phyloP scores from a whole-genome alignment of 2,329 filamentous ascomycete species.

The Tolypocladium pustulatum region DNA sequence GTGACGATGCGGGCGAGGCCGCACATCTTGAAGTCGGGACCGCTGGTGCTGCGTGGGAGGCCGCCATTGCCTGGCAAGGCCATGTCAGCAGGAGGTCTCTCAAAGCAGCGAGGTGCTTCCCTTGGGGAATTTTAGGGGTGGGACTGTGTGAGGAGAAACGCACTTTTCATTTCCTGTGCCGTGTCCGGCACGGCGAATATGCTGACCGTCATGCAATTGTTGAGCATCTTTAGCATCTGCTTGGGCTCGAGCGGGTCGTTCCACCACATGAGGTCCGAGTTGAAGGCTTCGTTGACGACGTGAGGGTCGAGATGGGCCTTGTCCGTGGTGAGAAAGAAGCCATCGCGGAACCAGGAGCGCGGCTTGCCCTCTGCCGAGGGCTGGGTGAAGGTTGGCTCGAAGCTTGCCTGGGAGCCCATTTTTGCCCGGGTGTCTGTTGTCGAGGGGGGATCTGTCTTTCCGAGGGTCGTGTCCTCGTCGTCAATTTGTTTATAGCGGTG shows the following conservation, averaged over 20 bases:
- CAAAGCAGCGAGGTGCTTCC: neutral
- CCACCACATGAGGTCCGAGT: slow-evolving; percentile 51
- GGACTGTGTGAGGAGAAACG: slow-evolving; percentile 8
- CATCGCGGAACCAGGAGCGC: slow-evolving; percentile 38
- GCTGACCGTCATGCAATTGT: slow-evolving; percentile 49
- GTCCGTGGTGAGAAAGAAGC: slow-evolving; percentile 53
- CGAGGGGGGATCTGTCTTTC: neutral
- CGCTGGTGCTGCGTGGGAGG: slow-evolving; percentile 16
- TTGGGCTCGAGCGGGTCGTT: slow-evolving; percentile 38
- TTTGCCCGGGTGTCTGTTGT: neutral
- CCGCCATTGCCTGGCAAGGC: slow-evolving; percentile 18
- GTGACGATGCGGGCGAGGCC: slow-evolving; percentile 50
- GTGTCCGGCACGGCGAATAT: slow-evolving; percentile 37
- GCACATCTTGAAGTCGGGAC: slow-evolving; percentile 23
- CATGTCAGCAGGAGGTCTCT: neutral
- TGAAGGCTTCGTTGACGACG: slow-evolving; percentile 45
- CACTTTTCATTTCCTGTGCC: slow-evolving; percentile 27
- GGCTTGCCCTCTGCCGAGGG: slow-evolving; percentile 18
- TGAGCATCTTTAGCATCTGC: slow-evolving; percentile 38
- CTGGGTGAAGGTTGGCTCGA: slow-evolving; percentile 8
- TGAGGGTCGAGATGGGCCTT: slow-evolving; percentile 41
- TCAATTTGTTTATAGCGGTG: slow-evolving; percentile 1
- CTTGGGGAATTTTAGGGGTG: neutral
- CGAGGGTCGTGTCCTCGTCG: neutral
- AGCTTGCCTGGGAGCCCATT: slow-evolving; percentile 1